Evolutionary conservation across 202 grass and related monocot genomes (phyloP).

Genomic region (Zoysia matrella): DNA sequence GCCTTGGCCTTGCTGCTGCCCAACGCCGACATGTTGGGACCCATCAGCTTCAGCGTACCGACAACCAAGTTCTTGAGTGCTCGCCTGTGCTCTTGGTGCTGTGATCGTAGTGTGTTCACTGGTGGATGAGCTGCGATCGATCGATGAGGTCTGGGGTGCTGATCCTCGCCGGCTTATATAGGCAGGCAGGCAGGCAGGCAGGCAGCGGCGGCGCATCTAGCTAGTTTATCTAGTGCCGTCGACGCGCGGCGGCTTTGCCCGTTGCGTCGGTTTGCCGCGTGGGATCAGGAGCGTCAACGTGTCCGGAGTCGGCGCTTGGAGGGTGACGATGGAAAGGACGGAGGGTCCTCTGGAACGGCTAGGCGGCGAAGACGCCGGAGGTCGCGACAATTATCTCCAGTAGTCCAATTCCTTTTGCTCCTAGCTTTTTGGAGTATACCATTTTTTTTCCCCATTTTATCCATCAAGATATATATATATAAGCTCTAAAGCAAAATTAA

Average conservation of each 20-base stretch:
- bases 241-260: neutral
- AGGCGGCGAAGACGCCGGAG: neutral
- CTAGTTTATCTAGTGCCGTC: neutral
- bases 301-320: neutral
- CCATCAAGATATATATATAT: too few relatives aligned
- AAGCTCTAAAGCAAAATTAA: too few relatives aligned
- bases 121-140: neutral
- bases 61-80: neutral
- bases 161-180: neutral
- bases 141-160: neutral
- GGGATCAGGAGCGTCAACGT: neutral
- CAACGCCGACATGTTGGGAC: neutral
- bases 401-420: neutral
- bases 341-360: neutral
- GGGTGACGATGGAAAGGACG: neutral
- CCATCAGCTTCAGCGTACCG: slow-evolving; percentile 5
- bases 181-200: neutral
- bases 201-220: neutral
- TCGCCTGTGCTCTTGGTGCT: neutral
- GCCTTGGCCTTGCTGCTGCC: neutral
- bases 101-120: neutral
- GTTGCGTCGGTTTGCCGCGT: neutral
- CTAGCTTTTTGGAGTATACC: neutral
- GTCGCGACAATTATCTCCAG: neutral
- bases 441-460: too few relatives aligned